These are phyloP conservation scores for Trichoderma citrinoviride DNA, from an alignment of 2,329 filamentous ascomycete genomes.

Conservation along the genomic window DNA sequence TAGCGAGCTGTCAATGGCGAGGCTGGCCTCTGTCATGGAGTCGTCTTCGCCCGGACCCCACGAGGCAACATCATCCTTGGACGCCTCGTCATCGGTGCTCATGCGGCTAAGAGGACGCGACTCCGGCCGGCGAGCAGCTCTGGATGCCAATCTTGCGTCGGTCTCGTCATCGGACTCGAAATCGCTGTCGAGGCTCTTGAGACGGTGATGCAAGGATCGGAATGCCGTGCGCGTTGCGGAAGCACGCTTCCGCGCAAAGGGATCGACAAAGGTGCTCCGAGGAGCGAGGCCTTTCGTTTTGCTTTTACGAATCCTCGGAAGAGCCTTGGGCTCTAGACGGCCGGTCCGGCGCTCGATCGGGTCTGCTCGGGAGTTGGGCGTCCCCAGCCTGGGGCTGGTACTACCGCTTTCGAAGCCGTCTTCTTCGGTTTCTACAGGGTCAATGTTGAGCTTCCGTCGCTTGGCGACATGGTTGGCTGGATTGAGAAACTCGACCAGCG, in stretches of 20 bases:
- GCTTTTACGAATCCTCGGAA: conserved; percentile 73
- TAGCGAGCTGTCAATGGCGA: conserved; percentile 56
- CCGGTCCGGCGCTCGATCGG: conserved; percentile 59
- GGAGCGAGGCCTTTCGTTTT: conserved; percentile 54
- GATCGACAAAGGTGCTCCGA: conserved; percentile 64
- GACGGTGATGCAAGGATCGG: conserved; percentile 77
- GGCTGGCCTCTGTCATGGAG: conserved; percentile 70
- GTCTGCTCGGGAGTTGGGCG: conserved; percentile 62
- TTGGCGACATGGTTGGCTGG: conserved; percentile 78
- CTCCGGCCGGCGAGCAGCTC: conserved; percentile 82
- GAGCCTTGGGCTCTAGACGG: conserved; percentile 55
- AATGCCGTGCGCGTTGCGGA: conserved; percentile 58
- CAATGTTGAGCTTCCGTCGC: conserved; percentile 73
- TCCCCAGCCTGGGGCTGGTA: conserved; percentile 61
- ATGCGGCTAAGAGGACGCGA: conserved; percentile 76
- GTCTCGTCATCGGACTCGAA: conserved; percentile 87
- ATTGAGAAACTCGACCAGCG: conserved; percentile 77
- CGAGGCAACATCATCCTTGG: conserved; percentile 48
- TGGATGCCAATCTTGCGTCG: conserved; percentile 56
- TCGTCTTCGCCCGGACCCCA: conserved; percentile 58
- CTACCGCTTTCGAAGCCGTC: conserved; percentile 57
- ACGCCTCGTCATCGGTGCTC: conserved; percentile 58
- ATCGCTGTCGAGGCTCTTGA: conserved; percentile 59
- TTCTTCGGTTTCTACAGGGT: conserved; percentile 63
- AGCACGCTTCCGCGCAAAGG: conserved; percentile 63